Conservation (phyloP, 345 rosid species). For the Physaria fendleri region DNA sequence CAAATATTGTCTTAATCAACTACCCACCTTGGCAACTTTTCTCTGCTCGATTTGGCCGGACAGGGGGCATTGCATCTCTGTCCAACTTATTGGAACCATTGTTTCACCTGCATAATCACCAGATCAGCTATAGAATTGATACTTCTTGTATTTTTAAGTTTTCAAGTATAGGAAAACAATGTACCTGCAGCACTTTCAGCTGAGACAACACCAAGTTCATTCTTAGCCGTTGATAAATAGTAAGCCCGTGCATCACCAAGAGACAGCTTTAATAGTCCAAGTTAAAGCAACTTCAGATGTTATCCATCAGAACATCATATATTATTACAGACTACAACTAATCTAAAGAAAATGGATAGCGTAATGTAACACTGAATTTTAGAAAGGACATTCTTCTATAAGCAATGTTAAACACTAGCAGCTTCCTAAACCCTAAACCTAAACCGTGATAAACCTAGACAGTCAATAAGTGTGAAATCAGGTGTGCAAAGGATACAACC, state of each 20-base stretch:
- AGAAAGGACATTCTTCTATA: too few relatives aligned
- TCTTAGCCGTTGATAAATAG: constrained; percentile 82
- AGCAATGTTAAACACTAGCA: not conserved
- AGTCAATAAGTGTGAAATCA: not conserved
- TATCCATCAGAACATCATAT: not conserved
- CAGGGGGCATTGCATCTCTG: constrained; percentile 91
- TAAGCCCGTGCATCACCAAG: constrained; percentile 96
- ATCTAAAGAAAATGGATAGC: not conserved
- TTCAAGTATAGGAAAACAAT: not conserved
- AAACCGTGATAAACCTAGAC: not conserved
- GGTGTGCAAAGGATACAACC: constrained; percentile 61
- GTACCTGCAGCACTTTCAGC: constrained; percentile 86
- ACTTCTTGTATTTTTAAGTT: too few relatives aligned
- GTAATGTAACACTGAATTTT: not conserved
- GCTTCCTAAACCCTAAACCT: not conserved
- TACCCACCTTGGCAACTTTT: constrained; percentile 81
- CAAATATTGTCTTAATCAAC: constrained; percentile 22
- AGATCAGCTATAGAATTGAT: not conserved
- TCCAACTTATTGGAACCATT: constrained; percentile 93
- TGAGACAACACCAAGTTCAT: constrained; percentile 86
- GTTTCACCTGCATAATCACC: constrained; percentile 52
- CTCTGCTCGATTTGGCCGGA: constrained; percentile 77
- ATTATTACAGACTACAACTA: not conserved
- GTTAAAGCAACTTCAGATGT: constrained; percentile 6
- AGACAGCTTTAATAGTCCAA: constrained; percentile 50